Base-by-base conservation (phyloP, 345 rosid species). In the Eucalyptus brandiana region DNA sequence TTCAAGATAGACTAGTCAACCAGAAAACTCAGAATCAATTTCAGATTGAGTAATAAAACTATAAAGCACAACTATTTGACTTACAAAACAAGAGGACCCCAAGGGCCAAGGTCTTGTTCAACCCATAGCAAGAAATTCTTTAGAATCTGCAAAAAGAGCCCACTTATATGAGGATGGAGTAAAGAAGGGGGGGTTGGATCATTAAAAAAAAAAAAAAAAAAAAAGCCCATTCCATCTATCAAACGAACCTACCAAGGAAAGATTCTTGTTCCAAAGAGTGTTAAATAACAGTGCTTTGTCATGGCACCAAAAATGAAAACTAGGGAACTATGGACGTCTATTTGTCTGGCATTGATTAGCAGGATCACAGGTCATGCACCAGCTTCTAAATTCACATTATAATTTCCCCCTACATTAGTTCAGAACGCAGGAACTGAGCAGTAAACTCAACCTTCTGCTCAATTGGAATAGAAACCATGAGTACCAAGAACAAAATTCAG, bases 81-180 rank as follows among this genome's bases (percentile, higher is more conserved):
- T 97, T 94, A 98, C 99, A 98, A 88, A 34, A 93, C 99, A 51
- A 98, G 94, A 14, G 99, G 99, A 90, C 99, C 99, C 99, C 99
- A 98, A 87, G 97, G 95, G 48, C 99, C 99, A 87, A 98, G 97
- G 91, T 98, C 99, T 91, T 93, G 90, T 47, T 97, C 95, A 92
- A 98, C 99, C 99, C 99, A 98, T 93, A 94, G 80, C 89, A 98
- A 92, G 94, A 98, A 98, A 90, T 96, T 97, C 96, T 93, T 98
- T 92, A 98, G 90, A 18, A 96, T 94, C 99, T 98, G 97, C 93
- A 94, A 32, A 88, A 89, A 76, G 30, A 76, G 83, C 14, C 34
- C 72, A 37, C 3, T 72, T 42, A 34, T 9, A 72, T 72, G 45
- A 76, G 83, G 47, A 21, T 23, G 28, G 47, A 76, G 47, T 24